Conservation (phyloP, 257 asterid species). For the Jacaranda copaia region DNA sequence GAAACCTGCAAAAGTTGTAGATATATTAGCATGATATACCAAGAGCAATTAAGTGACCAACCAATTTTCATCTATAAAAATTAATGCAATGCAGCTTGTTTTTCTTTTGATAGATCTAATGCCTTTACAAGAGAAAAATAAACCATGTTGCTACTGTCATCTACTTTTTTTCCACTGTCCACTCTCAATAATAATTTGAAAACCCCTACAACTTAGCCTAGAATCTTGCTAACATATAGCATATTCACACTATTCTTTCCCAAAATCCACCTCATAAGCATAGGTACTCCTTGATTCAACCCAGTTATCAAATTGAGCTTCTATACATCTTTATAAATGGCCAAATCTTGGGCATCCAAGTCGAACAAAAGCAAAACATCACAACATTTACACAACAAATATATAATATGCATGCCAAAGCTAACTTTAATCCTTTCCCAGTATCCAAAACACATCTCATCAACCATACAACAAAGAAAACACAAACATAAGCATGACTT, state of each 20-base stretch:
- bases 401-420: not conserved
- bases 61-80: conserved; percentile 9
- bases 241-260: too few relatives aligned
- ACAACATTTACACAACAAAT: not conserved
- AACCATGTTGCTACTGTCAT: not conserved
- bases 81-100: not conserved
- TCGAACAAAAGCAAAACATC: not conserved
- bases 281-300: too few relatives aligned
- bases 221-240: not conserved
- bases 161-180: not conserved
- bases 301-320: too few relatives aligned
- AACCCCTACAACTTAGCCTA: not conserved
- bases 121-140: not conserved
- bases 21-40: conserved; percentile 15
- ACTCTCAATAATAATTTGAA: not conserved
- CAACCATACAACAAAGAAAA: too few relatives aligned
- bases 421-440: not conserved
- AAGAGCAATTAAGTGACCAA: conserved; percentile 14
- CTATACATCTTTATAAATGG: too few relatives aligned
- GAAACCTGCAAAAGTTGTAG: conserved; percentile 67
- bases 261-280: too few relatives aligned
- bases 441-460: not conserved
- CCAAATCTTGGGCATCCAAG: too few relatives aligned
- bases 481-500: too few relatives aligned
- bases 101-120: not conserved